Percentiles rank a stretch among this genome's conserved stretches.
These are phyloP conservation scores for Verticillium alfalfae DNA, from an alignment of 2,329 filamentous ascomycete species.

Conservation along the genomic window DNA sequence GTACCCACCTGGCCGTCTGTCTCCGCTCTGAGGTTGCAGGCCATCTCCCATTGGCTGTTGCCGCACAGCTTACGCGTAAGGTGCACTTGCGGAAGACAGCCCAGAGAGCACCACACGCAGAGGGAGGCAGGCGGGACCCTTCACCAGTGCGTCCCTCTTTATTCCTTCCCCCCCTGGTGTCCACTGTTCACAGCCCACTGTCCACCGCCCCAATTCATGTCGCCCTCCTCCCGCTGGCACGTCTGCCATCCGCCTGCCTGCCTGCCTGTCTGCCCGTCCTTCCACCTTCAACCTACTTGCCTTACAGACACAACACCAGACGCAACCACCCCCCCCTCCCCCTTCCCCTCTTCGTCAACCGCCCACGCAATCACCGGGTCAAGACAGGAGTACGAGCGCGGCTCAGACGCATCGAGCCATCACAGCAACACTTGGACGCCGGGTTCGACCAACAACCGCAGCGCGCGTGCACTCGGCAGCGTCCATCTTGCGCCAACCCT, in stretches of 20 bases:
- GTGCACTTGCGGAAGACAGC: constrained; percentile 12
- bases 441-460: background rate
- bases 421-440: background rate
- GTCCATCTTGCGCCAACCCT: background rate
- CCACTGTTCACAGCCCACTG: constrained; percentile 8
- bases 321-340: background rate
- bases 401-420: background rate
- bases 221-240: constrained; percentile 9
- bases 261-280: constrained; percentile 10
- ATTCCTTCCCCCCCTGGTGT: constrained; percentile 5
- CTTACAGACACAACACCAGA: background rate
- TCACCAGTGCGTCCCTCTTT: constrained; percentile 1
- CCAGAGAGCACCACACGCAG: constrained; percentile 1
- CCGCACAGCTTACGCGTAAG: constrained; percentile 25
- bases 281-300: constrained; percentile 3
- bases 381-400: background rate
- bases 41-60: constrained; percentile 15
- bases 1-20: constrained; percentile 8
- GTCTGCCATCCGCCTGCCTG: constrained; percentile 11
- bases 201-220: background rate
- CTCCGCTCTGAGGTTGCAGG: constrained; percentile 2
- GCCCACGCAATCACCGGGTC: background rate
- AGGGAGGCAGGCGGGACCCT: background rate
- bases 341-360: background rate
- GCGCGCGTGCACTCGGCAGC: background rate